phyloP scores from a whole-genome alignment of 306 rosid genomes.

The Prosopis cineraria region DNA sequence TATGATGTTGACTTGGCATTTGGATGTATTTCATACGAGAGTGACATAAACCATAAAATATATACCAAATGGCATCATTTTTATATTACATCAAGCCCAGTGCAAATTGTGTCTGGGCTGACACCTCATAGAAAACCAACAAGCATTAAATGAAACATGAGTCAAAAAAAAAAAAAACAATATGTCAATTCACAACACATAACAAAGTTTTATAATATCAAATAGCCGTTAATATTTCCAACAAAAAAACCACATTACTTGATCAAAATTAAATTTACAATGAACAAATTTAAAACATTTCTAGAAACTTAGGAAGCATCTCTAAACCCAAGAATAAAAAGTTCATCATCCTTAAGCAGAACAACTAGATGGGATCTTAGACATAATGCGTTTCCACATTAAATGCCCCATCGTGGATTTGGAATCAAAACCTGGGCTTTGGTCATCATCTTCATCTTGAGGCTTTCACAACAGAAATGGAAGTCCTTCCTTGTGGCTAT shows the following conservation, averaged over 20 bases:
- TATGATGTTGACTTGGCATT: too few species aligned
- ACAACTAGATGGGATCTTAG: background rate
- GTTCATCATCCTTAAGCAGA: background rate
- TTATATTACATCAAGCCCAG: too few species aligned
- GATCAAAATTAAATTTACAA: background rate
- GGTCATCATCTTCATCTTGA: background rate
- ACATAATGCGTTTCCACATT: background rate
- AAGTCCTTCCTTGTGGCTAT: constrained; percentile 16
- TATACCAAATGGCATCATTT: too few species aligned
- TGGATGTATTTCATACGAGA: too few species aligned
- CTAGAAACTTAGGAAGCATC: background rate
- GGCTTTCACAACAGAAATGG: background rate
- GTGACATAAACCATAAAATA: too few species aligned
- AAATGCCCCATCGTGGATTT: background rate
- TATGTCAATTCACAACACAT: too few species aligned
- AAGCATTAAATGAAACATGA: too few species aligned
- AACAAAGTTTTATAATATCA: background rate
- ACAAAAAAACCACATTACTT: background rate
- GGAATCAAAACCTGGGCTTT: constrained; percentile 1
- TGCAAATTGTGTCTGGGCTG: too few species aligned
- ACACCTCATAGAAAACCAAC: too few species aligned
- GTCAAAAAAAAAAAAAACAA: too few species aligned
- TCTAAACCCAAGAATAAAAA: background rate
- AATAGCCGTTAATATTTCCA: background rate
- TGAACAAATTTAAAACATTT: background rate